Evolutionary conservation across 257 asterid species (phyloP).

Genomic region (Solanum corneliomulleri): DNA sequence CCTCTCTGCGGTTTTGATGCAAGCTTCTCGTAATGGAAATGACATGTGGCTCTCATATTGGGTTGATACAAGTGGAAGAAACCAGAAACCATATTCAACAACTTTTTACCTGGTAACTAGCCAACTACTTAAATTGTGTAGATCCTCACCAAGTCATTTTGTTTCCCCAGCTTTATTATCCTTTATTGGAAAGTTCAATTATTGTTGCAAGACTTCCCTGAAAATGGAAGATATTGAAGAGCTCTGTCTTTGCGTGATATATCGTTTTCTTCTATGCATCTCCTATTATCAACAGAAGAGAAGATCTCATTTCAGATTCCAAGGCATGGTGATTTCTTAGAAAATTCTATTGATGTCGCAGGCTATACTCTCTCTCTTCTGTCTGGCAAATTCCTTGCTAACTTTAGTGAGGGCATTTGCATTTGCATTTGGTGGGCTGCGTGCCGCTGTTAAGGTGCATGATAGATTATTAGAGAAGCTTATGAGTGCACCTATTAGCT

Average conservation of each 20-base stretch:
- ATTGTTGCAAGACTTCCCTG: background rate
- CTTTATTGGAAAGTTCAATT: background rate
- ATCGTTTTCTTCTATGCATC: background rate
- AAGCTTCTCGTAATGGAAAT: conserved; percentile 95
- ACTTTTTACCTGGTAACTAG: conserved; percentile 66
- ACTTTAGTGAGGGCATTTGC: conserved; percentile 84
- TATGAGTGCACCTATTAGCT: conserved; percentile 57
- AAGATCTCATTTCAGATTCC: background rate
- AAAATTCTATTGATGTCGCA: conserved; percentile 13
- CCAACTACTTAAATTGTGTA: background rate
- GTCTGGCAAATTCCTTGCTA: conserved; percentile 61
- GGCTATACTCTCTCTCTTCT: conserved; percentile 63
- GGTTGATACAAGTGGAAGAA: conserved; percentile 71
- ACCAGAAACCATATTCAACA: conserved; percentile 43
- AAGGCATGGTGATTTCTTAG: background rate
- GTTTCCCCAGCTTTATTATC: background rate
- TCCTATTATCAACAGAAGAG: background rate
- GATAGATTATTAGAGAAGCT: conserved; percentile 50
- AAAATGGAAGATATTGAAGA: background rate
- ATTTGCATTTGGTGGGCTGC: conserved; percentile 88
- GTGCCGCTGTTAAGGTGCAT: conserved; percentile 75
- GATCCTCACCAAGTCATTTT: background rate
- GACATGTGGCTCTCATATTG: conserved; percentile 92
- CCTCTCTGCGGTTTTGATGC: conserved; percentile 83
- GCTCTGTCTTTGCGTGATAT: background rate